Base-by-base conservation (phyloP, 345 rosid species). In the Iberis pinnata region DNA sequence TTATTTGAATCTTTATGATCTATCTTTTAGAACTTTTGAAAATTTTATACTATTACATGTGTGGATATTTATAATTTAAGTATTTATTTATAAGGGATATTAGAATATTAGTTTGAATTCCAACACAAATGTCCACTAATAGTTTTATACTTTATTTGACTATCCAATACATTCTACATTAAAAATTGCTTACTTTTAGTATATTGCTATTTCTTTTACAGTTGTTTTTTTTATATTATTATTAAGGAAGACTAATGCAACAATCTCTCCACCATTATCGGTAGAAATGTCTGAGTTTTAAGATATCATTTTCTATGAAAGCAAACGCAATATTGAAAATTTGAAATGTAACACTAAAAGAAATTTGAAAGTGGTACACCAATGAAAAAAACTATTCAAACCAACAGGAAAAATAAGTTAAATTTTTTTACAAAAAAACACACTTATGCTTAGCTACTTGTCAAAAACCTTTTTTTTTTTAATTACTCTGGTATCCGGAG, bases 261-360 rank as follows among this genome's bases (percentile, higher is more conserved):
- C 15, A 53, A 53, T 60, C 60, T 45, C 71, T 67, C 71, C 71
- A 31, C 61, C 56, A 67, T 38, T 46, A 1, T 41, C 71, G 71
- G 61, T 39, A 32, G 44, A 31, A 67, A 24, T 20, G 43, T 45
- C 55, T n/a, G 38, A 15, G 32, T 44, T 35, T 27, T 29, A 29
- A 3, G 35, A 43, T 1, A 44, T 45, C 25, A 39, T n/a, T 42
- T 44, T 6, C 18, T 14, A 14, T 9, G 15, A 31, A 33, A 42
- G 42, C 41, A 26, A 4, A 12, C 35, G n/a, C n/a, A n/a, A n/a
- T n/a, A n/a, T n/a, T n/a, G n/a, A n/a, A n/a, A 40, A 2, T 12
- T 4, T 1, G 12, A 19, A 46, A 38, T 14, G 35, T 32, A 44
- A 40, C 33, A 48, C 39, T 6, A 56, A 7, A 26, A 3, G 5